Percentiles rank a stretch among this genome's conserved stretches.
Evolutionary conservation across 352 stramenopile genomes (phyloP).

Genomic region (Plasmopara viticola): DNA sequence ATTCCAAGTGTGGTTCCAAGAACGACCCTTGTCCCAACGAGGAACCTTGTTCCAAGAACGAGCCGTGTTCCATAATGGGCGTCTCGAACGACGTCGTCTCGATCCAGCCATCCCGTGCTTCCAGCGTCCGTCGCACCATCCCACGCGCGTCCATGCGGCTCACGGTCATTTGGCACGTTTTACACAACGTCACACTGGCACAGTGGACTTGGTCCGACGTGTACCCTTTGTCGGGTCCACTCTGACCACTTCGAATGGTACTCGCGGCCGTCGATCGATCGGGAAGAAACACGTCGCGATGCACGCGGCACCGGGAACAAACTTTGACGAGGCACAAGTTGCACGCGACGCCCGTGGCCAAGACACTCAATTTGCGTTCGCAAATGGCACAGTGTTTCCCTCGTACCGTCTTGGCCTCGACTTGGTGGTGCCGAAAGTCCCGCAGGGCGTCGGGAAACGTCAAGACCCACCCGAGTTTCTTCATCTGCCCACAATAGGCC

Average conservation of each 20-base stretch:
- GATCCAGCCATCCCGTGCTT: not conserved
- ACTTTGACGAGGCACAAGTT: slow-evolving; percentile 29
- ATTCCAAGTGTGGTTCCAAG: too few relatives aligned
- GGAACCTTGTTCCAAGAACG: too few relatives aligned
- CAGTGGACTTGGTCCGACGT: slow-evolving; percentile 13
- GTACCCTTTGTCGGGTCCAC: slow-evolving; percentile 5
- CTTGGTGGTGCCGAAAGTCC: slow-evolving; percentile 15
- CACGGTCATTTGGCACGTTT: slow-evolving; percentile 38
- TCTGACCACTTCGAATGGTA: slow-evolving; percentile 11
- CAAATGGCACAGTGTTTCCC: slow-evolving; percentile 29
- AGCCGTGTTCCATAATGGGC: too few relatives aligned
- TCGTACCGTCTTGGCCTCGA: slow-evolving; percentile 5
- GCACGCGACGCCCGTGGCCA: slow-evolving; percentile 29
- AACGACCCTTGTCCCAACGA: too few relatives aligned
- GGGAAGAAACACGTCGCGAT: slow-evolving; percentile 26
- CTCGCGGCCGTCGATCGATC: slow-evolving; percentile 5
- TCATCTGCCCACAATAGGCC: slow-evolving; percentile 45
- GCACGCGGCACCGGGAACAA: slow-evolving; percentile 34
- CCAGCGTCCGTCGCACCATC: slow-evolving; percentile 18
- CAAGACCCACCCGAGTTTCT: slow-evolving; percentile 48
- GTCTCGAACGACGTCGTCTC: not conserved
- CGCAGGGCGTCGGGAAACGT: slow-evolving; percentile 12
- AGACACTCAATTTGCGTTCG: slow-evolving; percentile 28
- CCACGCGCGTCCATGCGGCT: slow-evolving; percentile 21
- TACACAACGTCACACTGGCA: slow-evolving; percentile 40